A percentile compares a stretch with the other conserved stretches of the same genome.
Evolutionary conservation across 306 rosid genomes (phyloP).

Genomic region (Prosopis cineraria): DNA sequence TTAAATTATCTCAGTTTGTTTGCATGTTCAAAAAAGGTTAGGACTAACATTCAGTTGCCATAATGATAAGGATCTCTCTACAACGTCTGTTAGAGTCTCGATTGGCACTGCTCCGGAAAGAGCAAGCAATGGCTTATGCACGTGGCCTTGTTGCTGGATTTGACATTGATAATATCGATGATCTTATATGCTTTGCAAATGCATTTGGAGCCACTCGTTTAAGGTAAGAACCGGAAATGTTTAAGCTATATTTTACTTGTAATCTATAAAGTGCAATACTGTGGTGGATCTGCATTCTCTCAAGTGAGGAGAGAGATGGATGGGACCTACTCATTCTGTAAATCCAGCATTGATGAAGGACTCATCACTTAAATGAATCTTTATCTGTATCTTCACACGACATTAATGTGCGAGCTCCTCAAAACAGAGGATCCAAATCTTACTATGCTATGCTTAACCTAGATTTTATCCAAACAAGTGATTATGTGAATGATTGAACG

Average conservation of each 20-base stretch:
- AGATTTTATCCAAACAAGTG: not conserved
- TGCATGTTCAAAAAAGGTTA: conserved; percentile 1
- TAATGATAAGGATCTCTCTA: conserved; percentile 48
- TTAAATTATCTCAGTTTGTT: conserved; percentile 32
- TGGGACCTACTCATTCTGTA: not conserved
- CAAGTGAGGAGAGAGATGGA: too few species aligned
- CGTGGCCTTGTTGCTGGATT: conserved; percentile 72
- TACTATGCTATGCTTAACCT: not conserved
- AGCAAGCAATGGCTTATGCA: conserved; percentile 79
- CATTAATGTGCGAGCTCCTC: not conserved
- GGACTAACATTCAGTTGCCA: conserved; percentile 34
- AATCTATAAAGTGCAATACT: conserved; percentile 16
- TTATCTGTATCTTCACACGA: not conserved
- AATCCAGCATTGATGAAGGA: not conserved
- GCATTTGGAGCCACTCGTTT: conserved; percentile 75
- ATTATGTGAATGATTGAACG: not conserved
- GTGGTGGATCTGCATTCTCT: not conserved
- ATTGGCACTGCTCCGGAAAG: conserved; percentile 54
- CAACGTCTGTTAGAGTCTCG: conserved; percentile 60
- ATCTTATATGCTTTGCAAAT: conserved; percentile 59
- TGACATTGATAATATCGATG: conserved; percentile 53
- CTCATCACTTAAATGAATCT: not conserved
- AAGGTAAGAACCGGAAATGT: conserved; percentile 45
- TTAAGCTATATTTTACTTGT: conserved; percentile 2
- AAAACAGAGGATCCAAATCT: not conserved